Base-by-base conservation (phyloP, 2,329 filamentous ascomycete genomes). In the Hymenoscyphus fructigenus region DNA sequence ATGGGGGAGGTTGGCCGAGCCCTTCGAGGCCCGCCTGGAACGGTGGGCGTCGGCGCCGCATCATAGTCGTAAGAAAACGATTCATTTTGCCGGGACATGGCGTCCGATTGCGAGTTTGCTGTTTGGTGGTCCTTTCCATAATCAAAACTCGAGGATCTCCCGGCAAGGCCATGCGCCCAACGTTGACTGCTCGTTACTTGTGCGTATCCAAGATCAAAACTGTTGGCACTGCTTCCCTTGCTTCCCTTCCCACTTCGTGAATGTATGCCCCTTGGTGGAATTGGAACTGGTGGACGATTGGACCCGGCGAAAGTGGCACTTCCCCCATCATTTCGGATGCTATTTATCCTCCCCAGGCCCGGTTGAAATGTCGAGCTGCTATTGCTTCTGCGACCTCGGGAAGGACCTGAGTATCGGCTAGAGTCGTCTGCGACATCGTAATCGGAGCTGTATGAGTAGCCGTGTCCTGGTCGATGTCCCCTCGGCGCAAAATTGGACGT, bases 31-130 rank as follows among this genome's bases (percentile, higher is more conserved):
- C 93, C 93, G 59, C 84, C 89, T 38, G 92, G 92, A 41, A 97
- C 84, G 32, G 88, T 93, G 5, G 94, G 94, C 44, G 90, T 94
- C 15, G 94, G 93, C 29, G 93, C 93, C 60, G 92, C 91, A 75
- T 95, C 91, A 78, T 89, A 88, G 71, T 90, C 85, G 71, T 84
- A 75, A 44, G 68, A 60, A 34, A 71, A 70, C 0, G 68, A 26
- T 36, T 36, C 34, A 15, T 36, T 15, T 26, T 69, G 69, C 61
- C 68, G 78, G 73, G 44, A 77, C 77, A 69, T 62, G 50, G 62
- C 55, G 47, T 62, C 64, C 7, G 69, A 74, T 72, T 68, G 74
- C 69, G 64, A 71, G 75, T 65, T 68, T 62, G 77, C 73, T 9
- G 66, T 67, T 38, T 65, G 69, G 50, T 73, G 69, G 50, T 73